Percentiles rank a stretch among this genome's conserved stretches.
Conservation (phyloP, 345 rosid species). For the Corchorus olitorius region DNA sequence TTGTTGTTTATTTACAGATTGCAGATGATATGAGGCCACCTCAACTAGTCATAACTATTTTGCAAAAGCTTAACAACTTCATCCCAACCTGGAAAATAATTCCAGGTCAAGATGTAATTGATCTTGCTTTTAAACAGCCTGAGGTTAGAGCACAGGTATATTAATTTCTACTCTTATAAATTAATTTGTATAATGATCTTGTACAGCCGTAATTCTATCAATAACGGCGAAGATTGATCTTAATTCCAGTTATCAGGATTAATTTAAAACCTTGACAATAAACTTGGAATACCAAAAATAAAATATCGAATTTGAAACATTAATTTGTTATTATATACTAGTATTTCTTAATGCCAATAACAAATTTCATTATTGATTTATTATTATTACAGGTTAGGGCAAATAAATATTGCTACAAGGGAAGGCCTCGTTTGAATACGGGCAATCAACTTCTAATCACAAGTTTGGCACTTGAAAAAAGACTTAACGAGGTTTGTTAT, state of each 20-base stretch:
- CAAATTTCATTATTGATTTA: too few species aligned
- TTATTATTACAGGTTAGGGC: constrained; percentile 49
- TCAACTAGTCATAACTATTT: constrained; percentile 37
- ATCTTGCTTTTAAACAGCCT: constrained; percentile 61
- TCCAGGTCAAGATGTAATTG: constrained; percentile 60
- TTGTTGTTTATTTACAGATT: constrained; percentile 39
- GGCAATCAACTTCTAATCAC: constrained; percentile 55
- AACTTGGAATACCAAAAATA: too few species aligned
- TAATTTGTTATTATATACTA: too few species aligned
- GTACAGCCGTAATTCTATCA: too few species aligned
- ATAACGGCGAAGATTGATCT: too few species aligned
- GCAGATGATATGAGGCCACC: constrained; percentile 68
- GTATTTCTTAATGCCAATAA: neutral
- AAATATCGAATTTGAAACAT: too few species aligned
- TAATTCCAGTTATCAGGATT: too few species aligned
- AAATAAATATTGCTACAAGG: constrained; percentile 79
- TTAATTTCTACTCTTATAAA: neutral
- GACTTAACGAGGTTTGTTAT: constrained; percentile 53
- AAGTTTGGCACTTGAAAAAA: constrained; percentile 60
- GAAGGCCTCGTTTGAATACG: constrained; percentile 73
- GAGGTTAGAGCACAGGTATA: constrained; percentile 65
- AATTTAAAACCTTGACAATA: too few species aligned
- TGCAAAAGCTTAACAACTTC: constrained; percentile 41
- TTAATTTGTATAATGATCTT: neutral
- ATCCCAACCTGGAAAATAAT: constrained; percentile 81